phyloP scores from a whole-genome alignment of 2,329 filamentous ascomycete species.

The Aphanocladium album region DNA sequence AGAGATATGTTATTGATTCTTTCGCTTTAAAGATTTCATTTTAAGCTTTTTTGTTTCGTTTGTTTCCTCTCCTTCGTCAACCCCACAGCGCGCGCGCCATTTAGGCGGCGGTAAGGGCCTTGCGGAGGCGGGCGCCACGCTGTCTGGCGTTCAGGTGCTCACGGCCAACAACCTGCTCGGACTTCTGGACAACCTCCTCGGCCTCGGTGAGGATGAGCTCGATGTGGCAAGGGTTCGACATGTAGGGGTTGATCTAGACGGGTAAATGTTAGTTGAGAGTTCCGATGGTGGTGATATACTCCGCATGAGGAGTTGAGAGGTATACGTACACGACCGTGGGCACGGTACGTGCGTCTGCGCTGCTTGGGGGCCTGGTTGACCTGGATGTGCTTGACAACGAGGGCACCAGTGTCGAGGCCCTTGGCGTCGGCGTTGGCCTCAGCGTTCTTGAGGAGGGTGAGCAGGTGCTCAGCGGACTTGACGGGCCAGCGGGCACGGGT shows the following conservation, averaged over 20 bases:
- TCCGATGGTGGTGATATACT: background rate
- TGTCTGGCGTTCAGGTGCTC: constrained; percentile 81
- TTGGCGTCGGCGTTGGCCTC: constrained; percentile 96
- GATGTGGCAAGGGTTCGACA: constrained; percentile 99
- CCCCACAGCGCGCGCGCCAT: constrained; percentile 14
- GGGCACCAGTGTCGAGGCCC: constrained; percentile 94
- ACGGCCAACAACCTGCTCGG: constrained; percentile 70
- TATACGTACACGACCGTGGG: constrained; percentile 93
- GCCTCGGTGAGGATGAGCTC: constrained; percentile 99
- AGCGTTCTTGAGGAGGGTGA: constrained; percentile 95
- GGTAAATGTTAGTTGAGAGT: background rate
- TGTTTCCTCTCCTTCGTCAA: background rate
- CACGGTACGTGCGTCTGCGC: constrained; percentile 98
- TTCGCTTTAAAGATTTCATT: constrained; percentile 13
- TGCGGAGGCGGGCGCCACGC: constrained; percentile 66
- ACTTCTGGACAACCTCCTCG: constrained; percentile 94
- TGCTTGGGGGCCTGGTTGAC: constrained; percentile 99
- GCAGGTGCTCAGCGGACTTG: constrained; percentile 98
- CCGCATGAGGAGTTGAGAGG: background rate
- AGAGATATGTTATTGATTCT: constrained; percentile 13
- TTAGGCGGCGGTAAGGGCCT: constrained; percentile 63
- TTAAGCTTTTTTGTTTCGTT: constrained; percentile 14
- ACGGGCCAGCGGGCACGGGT: constrained; percentile 97
- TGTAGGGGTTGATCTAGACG: constrained; percentile 96
- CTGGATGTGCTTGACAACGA: constrained; percentile 99